Percentiles rank a stretch among this genome's conserved stretches.
phyloP scores from a whole-genome alignment of 768 basidiomycete species.

The Termitomyces sp. region DNA sequence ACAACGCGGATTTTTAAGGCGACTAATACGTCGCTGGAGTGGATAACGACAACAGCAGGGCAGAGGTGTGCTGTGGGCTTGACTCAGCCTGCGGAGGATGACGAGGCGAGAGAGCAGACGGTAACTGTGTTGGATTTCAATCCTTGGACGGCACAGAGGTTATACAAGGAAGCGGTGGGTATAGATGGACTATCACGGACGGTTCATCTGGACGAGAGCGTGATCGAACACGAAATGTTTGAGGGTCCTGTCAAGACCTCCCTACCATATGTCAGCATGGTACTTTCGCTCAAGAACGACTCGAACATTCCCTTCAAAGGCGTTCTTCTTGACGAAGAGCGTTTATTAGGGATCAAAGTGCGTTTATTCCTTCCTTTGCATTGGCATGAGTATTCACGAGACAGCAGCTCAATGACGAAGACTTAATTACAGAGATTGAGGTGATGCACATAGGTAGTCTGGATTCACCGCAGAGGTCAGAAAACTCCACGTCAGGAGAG shows the following conservation, averaged over 20 bases:
- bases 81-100: not conserved
- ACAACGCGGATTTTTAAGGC: not conserved
- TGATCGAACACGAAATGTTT: constrained; percentile 1
- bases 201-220: not conserved
- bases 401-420: not conserved
- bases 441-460: constrained; percentile 4
- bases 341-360: not conserved
- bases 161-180: not conserved
- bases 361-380: not conserved
- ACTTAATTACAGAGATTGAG: not conserved
- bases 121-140: constrained; percentile 5
- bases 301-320: not conserved
- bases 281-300: not conserved
- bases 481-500: not conserved
- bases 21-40: not conserved
- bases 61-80: constrained; percentile 1
- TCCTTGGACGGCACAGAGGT: not conserved
- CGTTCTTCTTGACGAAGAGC: not conserved
- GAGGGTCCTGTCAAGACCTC: not conserved
- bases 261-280: not conserved
- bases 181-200: no score
- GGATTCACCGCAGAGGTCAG: not conserved
- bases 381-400: not conserved
- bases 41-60: constrained; percentile 6
- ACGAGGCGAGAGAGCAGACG: not conserved